Percentiles rank a stretch among this genome's conserved stretches.
Evolutionary conservation across 176 grass and related monocot species (phyloP).

Genomic region (Pharus latifolius): DNA sequence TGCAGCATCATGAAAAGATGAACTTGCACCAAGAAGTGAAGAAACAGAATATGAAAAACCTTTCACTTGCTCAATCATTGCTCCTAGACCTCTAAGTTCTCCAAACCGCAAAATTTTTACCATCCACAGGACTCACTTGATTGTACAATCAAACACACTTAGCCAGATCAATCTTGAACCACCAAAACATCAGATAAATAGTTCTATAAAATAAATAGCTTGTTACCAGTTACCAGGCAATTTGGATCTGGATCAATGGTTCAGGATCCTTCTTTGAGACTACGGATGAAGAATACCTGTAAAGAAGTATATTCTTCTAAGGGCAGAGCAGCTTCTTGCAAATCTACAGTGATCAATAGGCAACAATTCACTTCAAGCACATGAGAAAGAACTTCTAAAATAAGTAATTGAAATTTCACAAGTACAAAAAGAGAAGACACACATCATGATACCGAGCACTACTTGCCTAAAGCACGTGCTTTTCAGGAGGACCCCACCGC

Average conservation of each 20-base stretch:
- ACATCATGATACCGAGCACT: not conserved
- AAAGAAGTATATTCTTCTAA: conserved; percentile 80
- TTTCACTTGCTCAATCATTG: conserved; percentile 85
- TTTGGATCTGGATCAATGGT: conserved; percentile 60
- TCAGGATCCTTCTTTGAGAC: conserved; percentile 70
- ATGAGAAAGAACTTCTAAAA: not conserved
- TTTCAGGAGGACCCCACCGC: not conserved
- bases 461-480: not conserved
- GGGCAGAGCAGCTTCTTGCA: conserved; percentile 61
- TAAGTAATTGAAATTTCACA: not conserved
- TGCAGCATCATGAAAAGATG: conserved; percentile 28
- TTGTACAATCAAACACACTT: conserved; percentile 11
- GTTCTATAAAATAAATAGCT: conserved; percentile 12
- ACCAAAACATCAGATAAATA: conserved; percentile 3
- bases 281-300: conserved; percentile 62
- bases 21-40: conserved; percentile 64
- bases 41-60: conserved; percentile 69
- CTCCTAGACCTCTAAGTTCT: conserved; percentile 48
- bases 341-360: conserved; percentile 37
- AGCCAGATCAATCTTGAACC: not conserved
- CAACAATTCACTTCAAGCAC: not conserved
- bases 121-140: conserved; percentile 83
- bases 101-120: conserved; percentile 59
- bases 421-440: not conserved
- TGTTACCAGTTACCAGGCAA: conserved; percentile 84